These are phyloP conservation scores for Mucor racemosus DNA, from an alignment of 371 early-diverging fungal species.

Conservation along the genomic window DNA sequence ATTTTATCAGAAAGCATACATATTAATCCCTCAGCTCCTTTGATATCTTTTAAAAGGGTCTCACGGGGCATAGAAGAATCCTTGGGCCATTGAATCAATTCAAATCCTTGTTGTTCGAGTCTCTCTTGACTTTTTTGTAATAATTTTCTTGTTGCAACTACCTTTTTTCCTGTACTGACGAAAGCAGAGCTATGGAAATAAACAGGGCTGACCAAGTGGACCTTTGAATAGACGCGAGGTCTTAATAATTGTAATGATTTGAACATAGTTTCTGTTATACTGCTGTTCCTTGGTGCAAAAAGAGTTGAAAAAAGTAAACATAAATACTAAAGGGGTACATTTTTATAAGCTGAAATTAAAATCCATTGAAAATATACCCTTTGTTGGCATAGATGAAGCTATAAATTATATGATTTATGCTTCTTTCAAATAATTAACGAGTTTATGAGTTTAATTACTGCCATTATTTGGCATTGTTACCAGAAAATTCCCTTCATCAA, in stretches of 20 bases:
- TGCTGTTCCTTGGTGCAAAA: too few species aligned
- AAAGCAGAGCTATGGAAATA: conserved; percentile 12
- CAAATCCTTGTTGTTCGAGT: conserved; percentile 19
- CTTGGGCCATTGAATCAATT: conserved; percentile 51
- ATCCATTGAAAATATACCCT: too few species aligned
- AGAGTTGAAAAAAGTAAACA: too few species aligned
- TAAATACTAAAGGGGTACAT: too few species aligned
- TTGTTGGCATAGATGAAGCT: too few species aligned
- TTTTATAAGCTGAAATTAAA: too few species aligned
- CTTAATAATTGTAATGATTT: not conserved
- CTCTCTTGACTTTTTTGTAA: conserved; percentile 35
- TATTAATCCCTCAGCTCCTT: conserved; percentile 24
- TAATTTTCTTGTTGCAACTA: conserved; percentile 41
- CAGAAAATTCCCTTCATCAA: too few species aligned
- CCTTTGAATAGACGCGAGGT: not conserved
- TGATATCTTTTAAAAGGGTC: conserved; percentile 30
- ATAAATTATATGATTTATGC: too few species aligned
- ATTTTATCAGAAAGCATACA: conserved; percentile 78
- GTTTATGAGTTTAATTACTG: too few species aligned
- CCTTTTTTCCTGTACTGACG: conserved; percentile 12
- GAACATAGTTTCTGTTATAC: not conserved
- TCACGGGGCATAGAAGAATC: conserved; percentile 47
- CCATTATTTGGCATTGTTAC: too few species aligned
- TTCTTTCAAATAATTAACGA: too few species aligned
- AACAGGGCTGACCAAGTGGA: not conserved